These are phyloP conservation scores for Conringia planisiliqua DNA, from an alignment of 345 rosid genomes.

Conservation along the genomic window DNA sequence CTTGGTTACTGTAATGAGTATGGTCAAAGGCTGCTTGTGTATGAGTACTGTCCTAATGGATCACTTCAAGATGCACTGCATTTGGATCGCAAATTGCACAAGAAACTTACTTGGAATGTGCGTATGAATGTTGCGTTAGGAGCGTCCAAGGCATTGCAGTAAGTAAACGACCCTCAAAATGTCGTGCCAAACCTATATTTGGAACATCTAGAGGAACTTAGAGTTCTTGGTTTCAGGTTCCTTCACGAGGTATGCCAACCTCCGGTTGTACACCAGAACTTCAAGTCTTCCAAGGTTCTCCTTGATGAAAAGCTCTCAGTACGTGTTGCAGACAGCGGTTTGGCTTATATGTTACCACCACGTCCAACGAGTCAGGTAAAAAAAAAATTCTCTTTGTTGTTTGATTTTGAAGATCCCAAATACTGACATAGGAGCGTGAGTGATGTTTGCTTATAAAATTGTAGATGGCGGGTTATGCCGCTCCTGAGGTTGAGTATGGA, in stretches of 20 bases:
- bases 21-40: slow-evolving; percentile 69
- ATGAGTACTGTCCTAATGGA: slow-evolving; percentile 58
- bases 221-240: slow-evolving; percentile 46
- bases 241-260: slow-evolving; percentile 88
- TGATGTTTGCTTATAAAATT: neutral
- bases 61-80: slow-evolving; percentile 82
- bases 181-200: neutral
- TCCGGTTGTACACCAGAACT: slow-evolving; percentile 65
- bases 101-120: slow-evolving; percentile 68
- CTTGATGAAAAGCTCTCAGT: slow-evolving; percentile 65
- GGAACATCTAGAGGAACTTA: neutral
- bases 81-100: slow-evolving; percentile 51
- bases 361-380: slow-evolving; percentile 60
- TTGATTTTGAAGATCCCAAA: neutral
- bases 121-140: slow-evolving; percentile 76
- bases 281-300: slow-evolving; percentile 77
- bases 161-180: slow-evolving; percentile 39
- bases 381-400: neutral
- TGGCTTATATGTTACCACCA: slow-evolving; percentile 57
- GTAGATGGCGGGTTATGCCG: slow-evolving; percentile 65
- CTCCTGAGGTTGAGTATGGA: slow-evolving; percentile 80
- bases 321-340: slow-evolving; percentile 75
- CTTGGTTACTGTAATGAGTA: slow-evolving; percentile 85
- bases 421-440: neutral
- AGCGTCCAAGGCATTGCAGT: slow-evolving; percentile 89